Evolutionary conservation across 2,329 filamentous ascomycete genomes (phyloP), one percentile per base, ranked within the genome.

Genomic region (Aurifilum marmelostoma): DNA sequence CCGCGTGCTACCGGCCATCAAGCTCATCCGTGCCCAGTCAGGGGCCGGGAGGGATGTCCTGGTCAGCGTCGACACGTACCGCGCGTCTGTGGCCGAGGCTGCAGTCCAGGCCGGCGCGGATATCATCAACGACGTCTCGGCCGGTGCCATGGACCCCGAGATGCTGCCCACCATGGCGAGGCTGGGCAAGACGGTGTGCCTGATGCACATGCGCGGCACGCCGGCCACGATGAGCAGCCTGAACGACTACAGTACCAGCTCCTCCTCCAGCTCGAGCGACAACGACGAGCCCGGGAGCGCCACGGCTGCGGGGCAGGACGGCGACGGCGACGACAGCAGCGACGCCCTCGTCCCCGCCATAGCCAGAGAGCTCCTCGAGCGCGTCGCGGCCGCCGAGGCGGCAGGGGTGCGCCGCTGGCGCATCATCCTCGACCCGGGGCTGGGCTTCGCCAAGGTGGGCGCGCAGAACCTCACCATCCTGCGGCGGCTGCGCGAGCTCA

Each of bases 141-240:
- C 91, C 1, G 96, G 96, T 3, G 77, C 84, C 4, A 83, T 97
- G 64, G 96, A 98, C 77, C 81, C 87, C 0, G 85, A 86, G 0
- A 98, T 99, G 94, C 87, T 99, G 0, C 75, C 89, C 18, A 94
- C 92, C 0, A 90, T 95, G 71, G 95, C 92, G 0, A 83, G 86
- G 5, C 85, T 96, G 0, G 91, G 92, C 47, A 93, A 90, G 74
- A 93, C 94, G 2, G 89, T 97, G 41, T 71, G 85, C 71, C 85
- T 97, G 65, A 97, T 97, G 93, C 94, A 97, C 81, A 97, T 96
- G 92, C 92, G 94, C 74, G 94, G 94, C 64, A 92, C 89, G 3
- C 93, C 94, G 0, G 85, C 87, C 64, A 97, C 91, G 2, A 97
- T 97, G 94, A 89, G 84, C 72, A 81, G 81, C 37, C 80, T 92